Conservation (phyloP, 192 early-diverging fungal genomes). For the Diversispora eburnea region DNA sequence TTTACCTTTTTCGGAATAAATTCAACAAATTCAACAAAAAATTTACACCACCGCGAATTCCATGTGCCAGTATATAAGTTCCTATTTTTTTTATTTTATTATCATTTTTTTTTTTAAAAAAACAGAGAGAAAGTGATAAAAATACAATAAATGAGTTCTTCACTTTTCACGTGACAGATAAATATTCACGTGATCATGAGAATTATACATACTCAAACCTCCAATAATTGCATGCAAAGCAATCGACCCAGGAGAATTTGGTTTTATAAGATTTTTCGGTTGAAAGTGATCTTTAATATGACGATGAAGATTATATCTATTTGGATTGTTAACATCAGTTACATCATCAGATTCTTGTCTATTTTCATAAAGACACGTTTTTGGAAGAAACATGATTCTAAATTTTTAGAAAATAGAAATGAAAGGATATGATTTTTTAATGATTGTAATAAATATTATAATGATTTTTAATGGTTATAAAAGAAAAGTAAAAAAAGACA, state of each 20-base stretch:
- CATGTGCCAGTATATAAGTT: constrained; percentile 18
- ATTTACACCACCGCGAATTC: constrained; percentile 24
- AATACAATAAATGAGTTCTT: background rate
- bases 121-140: background rate
- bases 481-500: no score
- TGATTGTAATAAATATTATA: no score
- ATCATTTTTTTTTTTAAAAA: no score
- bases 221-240: constrained; percentile 16
- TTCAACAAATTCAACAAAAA: constrained; percentile 18
- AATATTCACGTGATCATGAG: background rate
- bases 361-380: no score
- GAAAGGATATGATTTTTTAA: no score
- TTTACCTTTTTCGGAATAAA: constrained; percentile 25
- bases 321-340: background rate
- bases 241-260: background rate
- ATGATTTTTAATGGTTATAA: no score
- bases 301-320: background rate
- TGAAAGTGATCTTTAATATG: background rate
- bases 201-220: constrained; percentile 4
- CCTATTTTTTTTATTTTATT: constrained; percentile 6
- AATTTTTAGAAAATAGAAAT: no score
- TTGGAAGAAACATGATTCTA: no score
- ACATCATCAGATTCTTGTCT: background rate
- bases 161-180: background rate
- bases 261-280: background rate